Conservation (phyloP, 2,329 filamentous ascomycete species). For the Pestalotiopsis sp. region DNA sequence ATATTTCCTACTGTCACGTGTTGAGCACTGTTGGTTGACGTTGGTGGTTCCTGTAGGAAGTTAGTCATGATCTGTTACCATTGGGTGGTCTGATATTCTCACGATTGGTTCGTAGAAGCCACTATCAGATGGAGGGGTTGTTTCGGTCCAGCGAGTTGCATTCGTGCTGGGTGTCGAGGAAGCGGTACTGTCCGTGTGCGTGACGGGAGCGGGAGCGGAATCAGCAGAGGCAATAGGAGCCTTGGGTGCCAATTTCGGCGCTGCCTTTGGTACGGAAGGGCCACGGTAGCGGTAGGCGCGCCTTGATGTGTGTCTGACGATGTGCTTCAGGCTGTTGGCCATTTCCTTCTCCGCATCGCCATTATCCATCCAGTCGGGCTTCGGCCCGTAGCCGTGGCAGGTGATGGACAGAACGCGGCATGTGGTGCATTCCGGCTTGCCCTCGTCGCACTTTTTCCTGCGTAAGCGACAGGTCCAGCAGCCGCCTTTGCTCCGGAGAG, state of each 20-base stretch:
- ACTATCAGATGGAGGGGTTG: slow-evolving; percentile 4
- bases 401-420: background rate
- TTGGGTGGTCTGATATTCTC: background rate
- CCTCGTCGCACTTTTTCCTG: background rate
- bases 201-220: no score
- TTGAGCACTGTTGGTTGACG: background rate
- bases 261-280: background rate
- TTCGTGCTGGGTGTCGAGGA: slow-evolving; percentile 2
- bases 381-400: background rate
- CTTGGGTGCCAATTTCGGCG: background rate
- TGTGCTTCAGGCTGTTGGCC: slow-evolving; percentile 3
- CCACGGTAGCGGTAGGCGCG: slow-evolving; percentile 10
- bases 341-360: slow-evolving; percentile 16
- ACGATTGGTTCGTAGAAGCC: background rate
- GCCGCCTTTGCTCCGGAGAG: background rate
- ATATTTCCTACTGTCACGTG: slow-evolving; percentile 1
- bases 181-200: background rate
- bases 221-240: no score
- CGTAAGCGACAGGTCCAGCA: background rate
- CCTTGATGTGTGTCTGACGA: background rate
- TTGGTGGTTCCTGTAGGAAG: background rate
- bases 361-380: background rate
- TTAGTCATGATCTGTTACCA: background rate
- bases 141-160: slow-evolving; percentile 9
- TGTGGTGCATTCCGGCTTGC: background rate